These are phyloP conservation scores for Paragyromitra xinjiangensis DNA, from an alignment of 495 filamentous ascomycete genomes.

Conservation along the genomic window DNA sequence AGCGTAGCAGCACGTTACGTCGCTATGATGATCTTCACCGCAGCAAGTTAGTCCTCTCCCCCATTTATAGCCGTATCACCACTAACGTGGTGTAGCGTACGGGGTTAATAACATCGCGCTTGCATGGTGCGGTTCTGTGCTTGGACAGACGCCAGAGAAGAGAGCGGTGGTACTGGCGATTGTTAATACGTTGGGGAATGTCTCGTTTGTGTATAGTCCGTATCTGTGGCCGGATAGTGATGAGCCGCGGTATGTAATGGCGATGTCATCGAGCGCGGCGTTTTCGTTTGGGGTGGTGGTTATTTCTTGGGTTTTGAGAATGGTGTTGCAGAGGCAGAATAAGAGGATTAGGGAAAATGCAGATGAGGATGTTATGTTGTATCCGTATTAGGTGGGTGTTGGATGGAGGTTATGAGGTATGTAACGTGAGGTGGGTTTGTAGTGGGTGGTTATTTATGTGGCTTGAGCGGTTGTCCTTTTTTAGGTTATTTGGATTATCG, in stretches of 20 bases:
- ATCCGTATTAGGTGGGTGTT: conserved; percentile 13
- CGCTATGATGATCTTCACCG: conserved; percentile 64
- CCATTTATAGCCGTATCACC: neutral
- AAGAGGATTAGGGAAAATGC: conserved; percentile 61
- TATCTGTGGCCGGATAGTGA: conserved; percentile 66
- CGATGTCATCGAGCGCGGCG: conserved; percentile 61
- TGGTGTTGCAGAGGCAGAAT: conserved; percentile 63
- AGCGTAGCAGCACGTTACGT: conserved; percentile 64
- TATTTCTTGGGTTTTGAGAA: conserved; percentile 61
- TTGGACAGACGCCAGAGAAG: conserved; percentile 66
- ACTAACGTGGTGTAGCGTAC: conserved; percentile 54
- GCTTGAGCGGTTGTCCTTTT: neutral
- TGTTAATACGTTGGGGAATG: conserved; percentile 66
- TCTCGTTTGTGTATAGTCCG: conserved; percentile 66
- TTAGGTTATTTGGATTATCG: neutral
- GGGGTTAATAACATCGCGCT: conserved; percentile 64
- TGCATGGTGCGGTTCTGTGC: conserved; percentile 66
- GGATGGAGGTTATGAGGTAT: neutral
- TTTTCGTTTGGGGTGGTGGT: conserved; percentile 61
- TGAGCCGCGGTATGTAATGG: conserved; percentile 62
- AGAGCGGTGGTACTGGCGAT: conserved; percentile 65
- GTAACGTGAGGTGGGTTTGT: neutral
- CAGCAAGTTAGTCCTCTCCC: conserved; percentile 60
- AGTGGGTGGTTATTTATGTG: neutral
- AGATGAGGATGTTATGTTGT: conserved; percentile 39